Evolutionary conservation across 1,139 yeast species (phyloP).

Genomic region (Petasospora rhodanensis): DNA sequence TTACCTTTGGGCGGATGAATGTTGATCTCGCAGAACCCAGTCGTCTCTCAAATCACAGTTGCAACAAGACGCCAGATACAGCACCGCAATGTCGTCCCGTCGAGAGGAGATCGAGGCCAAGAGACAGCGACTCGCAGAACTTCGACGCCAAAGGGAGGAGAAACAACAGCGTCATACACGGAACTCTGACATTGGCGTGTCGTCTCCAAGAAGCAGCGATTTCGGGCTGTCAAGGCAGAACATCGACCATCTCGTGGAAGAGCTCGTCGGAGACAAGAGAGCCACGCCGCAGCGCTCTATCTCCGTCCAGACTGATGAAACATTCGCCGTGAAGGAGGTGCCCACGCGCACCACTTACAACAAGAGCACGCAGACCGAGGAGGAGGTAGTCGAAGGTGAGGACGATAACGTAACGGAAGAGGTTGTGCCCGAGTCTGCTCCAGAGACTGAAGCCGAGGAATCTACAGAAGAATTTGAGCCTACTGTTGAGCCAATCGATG

Average conservation of each 20-base stretch:
- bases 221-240: constrained; percentile 4
- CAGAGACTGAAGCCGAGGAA: constrained; percentile 1
- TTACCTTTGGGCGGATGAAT: not conserved
- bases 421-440: not conserved
- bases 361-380: constrained; percentile 21
- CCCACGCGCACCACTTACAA: constrained; percentile 12
- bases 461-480: constrained; percentile 2
- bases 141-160: constrained; percentile 26
- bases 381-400: constrained; percentile 4
- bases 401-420: constrained; percentile 6
- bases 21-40: not conserved
- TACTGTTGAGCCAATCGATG: constrained; percentile 18
- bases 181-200: constrained; percentile 1
- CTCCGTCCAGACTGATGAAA: constrained; percentile 16
- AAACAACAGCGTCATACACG: constrained; percentile 14
- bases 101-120: constrained; percentile 28
- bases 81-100: constrained; percentile 14
- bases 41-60: not conserved
- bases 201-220: constrained; percentile 2
- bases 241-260: constrained; percentile 11
- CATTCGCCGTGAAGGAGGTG: not conserved
- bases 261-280: constrained; percentile 8
- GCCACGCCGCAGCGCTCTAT: constrained; percentile 11
- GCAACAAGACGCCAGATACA: not conserved
- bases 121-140: constrained; percentile 24